Evolutionary conservation across 1,284 basidiomycete genomes (phyloP), one percentile per base, ranked within the genome.

Genomic region (Hymenochaete sp.): DNA sequence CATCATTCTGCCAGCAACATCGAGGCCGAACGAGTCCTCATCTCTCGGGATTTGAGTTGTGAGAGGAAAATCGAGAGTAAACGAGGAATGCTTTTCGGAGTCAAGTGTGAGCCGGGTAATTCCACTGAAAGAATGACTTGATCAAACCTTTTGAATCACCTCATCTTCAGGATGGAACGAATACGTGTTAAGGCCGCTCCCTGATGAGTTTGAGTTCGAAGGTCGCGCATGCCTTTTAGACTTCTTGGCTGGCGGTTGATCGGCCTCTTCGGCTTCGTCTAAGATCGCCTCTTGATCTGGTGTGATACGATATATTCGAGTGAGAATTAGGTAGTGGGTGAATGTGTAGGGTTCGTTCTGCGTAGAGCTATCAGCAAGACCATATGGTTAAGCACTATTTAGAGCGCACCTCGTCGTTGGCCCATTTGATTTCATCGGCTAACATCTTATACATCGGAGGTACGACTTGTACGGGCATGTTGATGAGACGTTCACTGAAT

Each of bases 401-500:
- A 16, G 38, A 16, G 2, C 74, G 42, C 49, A 83, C 83, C 43
- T 83, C 76, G 35, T 74, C 69, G 28, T 73, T 62, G 1, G 83
- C 84, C 64, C 68, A 76, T 41, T 77, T 67, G n/a, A 93, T 67
- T 59, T 97, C 92, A 38, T 84, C 79, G 0, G 70, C 65, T 18
- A 96, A 70, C 84, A 95, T 90, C 44, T 73, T 72, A 63, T 93
- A 95, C 78, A 93, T 83, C 1, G 89, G 91, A 9, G 90, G 84
- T 14, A 93, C 73, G 32, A 92, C 77, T 55, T 95, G 87, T 3
- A 90, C 80, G 0, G 93, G 93, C 77, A 97, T 91, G 61, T 96
- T 97, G 56, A 93, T 74, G 46, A 96, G 68, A 1, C 93, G 73
- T 59, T 95, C 88, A 49, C 82, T 87, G 54, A 96, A 68, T 10